Evolutionary conservation across 176 grass and related monocot species (phyloP).

Genomic region (Thinopyrum elongatum): DNA sequence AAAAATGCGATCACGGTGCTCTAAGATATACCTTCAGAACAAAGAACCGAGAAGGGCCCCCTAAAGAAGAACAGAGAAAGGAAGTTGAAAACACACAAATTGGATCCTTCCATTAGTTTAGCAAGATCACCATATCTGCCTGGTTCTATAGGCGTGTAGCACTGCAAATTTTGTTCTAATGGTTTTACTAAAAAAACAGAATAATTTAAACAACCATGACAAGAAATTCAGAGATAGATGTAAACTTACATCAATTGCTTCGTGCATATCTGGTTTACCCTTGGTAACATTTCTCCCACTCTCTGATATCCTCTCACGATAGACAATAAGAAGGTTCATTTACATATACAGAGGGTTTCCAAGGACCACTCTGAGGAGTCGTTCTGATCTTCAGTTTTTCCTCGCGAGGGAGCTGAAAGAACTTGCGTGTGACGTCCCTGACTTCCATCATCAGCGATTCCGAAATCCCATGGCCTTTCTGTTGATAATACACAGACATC

Average conservation of each 20-base stretch:
- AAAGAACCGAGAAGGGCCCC: background rate
- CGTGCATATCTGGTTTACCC: slow-evolving; percentile 90
- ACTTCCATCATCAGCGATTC: slow-evolving; percentile 72
- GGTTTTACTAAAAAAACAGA: slow-evolving; percentile 11
- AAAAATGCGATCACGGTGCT: background rate
- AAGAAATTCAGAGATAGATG: background rate
- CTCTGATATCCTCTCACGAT: slow-evolving; percentile 76
- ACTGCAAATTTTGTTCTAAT: slow-evolving; percentile 42
- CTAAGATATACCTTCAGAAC: background rate
- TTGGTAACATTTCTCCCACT: slow-evolving; percentile 79
- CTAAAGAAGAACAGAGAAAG: background rate
- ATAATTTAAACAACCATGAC: slow-evolving; percentile 10
- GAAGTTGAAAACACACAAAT: slow-evolving; percentile 57
- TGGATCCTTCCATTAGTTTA: slow-evolving; percentile 80
- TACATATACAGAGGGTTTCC: background rate
- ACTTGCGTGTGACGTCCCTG: slow-evolving; percentile 55
- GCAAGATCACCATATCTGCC: slow-evolving; percentile 67
- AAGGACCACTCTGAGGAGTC: slow-evolving; percentile 49
- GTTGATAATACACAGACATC: background rate
- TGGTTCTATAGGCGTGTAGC: slow-evolving; percentile 58
- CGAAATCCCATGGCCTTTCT: slow-evolving; percentile 79
- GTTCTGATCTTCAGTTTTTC: slow-evolving; percentile 89
- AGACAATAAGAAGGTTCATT: background rate
- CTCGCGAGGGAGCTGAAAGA: slow-evolving; percentile 78
- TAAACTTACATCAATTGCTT: slow-evolving; percentile 90